Base-by-base conservation (phyloP, 306 rosid species). In the Hylodesmum podocarpum region DNA sequence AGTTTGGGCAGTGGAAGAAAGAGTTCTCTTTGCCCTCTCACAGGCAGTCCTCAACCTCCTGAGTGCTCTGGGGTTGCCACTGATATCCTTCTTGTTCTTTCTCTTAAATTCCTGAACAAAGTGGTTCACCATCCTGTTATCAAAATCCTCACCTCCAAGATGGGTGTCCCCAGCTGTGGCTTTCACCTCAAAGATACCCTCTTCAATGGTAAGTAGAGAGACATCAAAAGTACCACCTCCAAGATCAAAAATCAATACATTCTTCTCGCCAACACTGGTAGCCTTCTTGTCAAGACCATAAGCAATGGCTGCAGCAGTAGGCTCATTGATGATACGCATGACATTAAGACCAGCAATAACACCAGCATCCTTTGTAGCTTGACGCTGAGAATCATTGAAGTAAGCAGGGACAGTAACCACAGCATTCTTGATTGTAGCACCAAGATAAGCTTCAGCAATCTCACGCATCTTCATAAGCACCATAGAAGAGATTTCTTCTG, bases 161-260 rank as follows among this genome's bases (percentile, higher is more conserved):
- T 70, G 75, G 29, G 75, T 70, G 75, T 70, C 75, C 12, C 93
- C 93, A 53, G 93, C 93, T 4, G 93, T 89, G 82, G 91, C 89
- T 70, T 87, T 89, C 73, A 89, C 93, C 84, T 89, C 93, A 21
- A 89, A 89, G 81, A 89, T 89, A 79, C 93, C 93, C 87, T 89
- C 93, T 51, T 89, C 91, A 70, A 89, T 89, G 3, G 93, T 89
- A 2, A 89, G 85, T 46, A 89, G 87, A 41, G 93, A 89, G 8
- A 89, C 93, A 83, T 88, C 93, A 75, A 88, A 88, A n/a, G 93
- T 88, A 61, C 67, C 67, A 61, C 67, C 67, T 21, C 67, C 93
- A 22, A 89, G 93, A 49, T 89, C 91, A 34, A 89, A 89, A 68
- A 61, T 61, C 44, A 61, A 31, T 25, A 61, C 67, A 61, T 61